Percentiles rank a stretch among this genome's conserved stretches.
phyloP scores from a whole-genome alignment of 1,139 yeast species.

The Pichia kudriavzevii region DNA sequence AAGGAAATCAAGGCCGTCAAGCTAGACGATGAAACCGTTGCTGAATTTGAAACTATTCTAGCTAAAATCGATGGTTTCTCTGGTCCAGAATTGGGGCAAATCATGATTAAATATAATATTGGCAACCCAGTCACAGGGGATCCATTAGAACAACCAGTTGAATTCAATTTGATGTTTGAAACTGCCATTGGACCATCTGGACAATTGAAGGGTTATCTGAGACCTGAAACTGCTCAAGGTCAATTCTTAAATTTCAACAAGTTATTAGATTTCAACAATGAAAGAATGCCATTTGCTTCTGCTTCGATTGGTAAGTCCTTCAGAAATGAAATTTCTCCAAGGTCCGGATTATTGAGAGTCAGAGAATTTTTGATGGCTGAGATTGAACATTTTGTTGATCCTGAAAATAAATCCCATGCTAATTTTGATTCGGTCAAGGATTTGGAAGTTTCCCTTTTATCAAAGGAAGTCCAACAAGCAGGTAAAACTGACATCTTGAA shows the following conservation, averaged over 20 bases:
- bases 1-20: constrained; percentile 87
- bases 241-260: constrained; percentile 94
- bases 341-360: constrained; percentile 94
- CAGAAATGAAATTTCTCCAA: constrained; percentile 97
- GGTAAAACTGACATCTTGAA: constrained; percentile 68
- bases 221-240: constrained; percentile 99
- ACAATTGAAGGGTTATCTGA: constrained; percentile 83
- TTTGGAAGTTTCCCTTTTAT: constrained; percentile 66
- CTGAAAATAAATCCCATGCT: constrained; percentile 73
- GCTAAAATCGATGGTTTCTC: constrained; percentile 95
- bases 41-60: constrained; percentile 76
- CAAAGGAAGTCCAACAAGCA: constrained; percentile 78
- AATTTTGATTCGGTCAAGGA: constrained; percentile 72
- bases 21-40: constrained; percentile 70
- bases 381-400: constrained; percentile 97
- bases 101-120: constrained; percentile 74
- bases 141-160: constrained; percentile 79
- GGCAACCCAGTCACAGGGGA: constrained; percentile 89
- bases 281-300: constrained; percentile 97
- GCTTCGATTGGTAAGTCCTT: constrained; percentile 98
- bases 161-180: constrained; percentile 97
- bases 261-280: constrained; percentile 89
- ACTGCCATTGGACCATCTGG: constrained; percentile 99
- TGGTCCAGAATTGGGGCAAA: constrained; percentile 85
- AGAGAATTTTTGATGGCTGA: constrained; percentile 99